phyloP scores from a whole-genome alignment of 2,329 filamentous ascomycete species.

The Pseudogymnoascus sp. region DNA sequence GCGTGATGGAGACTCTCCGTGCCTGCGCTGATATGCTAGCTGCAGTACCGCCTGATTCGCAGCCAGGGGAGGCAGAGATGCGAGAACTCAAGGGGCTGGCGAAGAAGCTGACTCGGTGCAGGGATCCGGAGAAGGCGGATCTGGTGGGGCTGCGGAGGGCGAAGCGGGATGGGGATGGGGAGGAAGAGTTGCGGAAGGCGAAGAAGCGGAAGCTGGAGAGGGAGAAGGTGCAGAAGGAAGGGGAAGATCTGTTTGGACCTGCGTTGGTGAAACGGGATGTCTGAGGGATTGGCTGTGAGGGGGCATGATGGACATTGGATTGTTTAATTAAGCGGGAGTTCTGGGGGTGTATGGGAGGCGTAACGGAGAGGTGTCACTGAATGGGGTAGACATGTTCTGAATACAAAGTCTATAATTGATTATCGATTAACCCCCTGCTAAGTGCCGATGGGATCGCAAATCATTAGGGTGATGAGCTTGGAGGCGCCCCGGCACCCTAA shows the following conservation, averaged over 20 bases:
- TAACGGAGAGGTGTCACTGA: background rate
- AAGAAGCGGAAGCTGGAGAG: conserved; percentile 36
- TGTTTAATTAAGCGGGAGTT: conserved; percentile 2
- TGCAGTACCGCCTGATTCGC: conserved; percentile 38
- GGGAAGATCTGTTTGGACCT: conserved; percentile 28
- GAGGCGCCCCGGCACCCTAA: background rate
- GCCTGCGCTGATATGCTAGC: conserved; percentile 46
- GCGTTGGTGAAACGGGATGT: conserved; percentile 15
- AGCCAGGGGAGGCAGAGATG: conserved; percentile 24
- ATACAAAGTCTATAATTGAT: background rate
- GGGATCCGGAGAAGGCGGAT: conserved; percentile 66
- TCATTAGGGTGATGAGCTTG: background rate
- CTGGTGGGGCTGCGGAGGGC: conserved; percentile 59
- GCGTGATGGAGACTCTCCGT: conserved; percentile 41
- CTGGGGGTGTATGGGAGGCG: background rate
- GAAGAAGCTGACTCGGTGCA: conserved; percentile 63
- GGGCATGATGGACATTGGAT: background rate
- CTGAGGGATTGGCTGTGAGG: background rate
- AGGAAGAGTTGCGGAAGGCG: conserved; percentile 20
- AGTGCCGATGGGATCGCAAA: background rate
- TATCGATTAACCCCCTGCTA: background rate
- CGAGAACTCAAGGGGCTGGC: conserved; percentile 49
- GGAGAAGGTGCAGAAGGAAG: conserved; percentile 29
- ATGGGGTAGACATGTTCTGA: background rate
- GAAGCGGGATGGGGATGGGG: conserved; percentile 40